Conservation (phyloP, 2,329 filamentous ascomycete genomes). For the Botrytis fabae region DNA sequence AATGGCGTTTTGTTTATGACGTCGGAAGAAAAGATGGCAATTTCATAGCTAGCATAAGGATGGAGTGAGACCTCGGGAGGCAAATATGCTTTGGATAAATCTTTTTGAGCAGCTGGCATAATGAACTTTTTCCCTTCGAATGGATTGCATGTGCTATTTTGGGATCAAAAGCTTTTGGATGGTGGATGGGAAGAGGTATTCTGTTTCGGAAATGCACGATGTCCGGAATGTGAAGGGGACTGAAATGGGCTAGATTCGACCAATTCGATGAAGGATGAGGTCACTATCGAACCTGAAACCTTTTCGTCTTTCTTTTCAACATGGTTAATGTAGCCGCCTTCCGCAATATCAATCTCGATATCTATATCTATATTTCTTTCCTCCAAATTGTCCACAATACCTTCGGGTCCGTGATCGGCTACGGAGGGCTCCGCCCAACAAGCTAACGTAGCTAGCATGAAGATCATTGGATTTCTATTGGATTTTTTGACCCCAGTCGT, state of each 20-base stretch:
- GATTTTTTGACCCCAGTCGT: background rate
- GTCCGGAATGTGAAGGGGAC: background rate
- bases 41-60: conserved; percentile 3
- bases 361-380: background rate
- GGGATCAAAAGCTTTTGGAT: background rate
- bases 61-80: background rate
- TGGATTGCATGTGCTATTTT: background rate
- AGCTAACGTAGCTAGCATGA: background rate
- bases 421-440: conserved; percentile 11
- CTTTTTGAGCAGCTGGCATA: background rate
- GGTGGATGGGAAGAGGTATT: background rate
- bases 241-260: background rate
- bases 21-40: conserved; percentile 17
- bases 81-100: conserved; percentile 3
- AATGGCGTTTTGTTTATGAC: conserved; percentile 19
- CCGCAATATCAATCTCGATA: background rate
- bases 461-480: background rate
- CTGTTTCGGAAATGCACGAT: conserved; percentile 14
- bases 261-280: background rate
- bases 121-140: background rate
- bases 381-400: background rate
- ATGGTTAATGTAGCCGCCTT: background rate
- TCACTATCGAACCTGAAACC: background rate
- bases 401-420: conserved; percentile 12
- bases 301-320: background rate